Evolutionary conservation across 768 basidiomycete species (phyloP), one percentile per base, ranked within the genome.

Genomic region (button mushroom (Agaricus bisporus)): DNA sequence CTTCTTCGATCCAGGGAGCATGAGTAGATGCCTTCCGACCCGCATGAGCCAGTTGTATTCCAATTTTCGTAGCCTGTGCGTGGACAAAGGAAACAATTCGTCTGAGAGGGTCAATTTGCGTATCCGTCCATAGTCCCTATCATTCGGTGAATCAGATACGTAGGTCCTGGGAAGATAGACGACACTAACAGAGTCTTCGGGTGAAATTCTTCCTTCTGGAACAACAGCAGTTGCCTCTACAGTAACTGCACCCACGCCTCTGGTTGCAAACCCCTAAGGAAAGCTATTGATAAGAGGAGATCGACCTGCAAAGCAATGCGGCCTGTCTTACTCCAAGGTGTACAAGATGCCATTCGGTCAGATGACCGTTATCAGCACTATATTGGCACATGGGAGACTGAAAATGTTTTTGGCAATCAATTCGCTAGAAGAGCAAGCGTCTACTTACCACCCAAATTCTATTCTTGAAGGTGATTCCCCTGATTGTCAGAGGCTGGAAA

Each of bases 341-440:
- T 15, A 90, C 86, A 4, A 91, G 67, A 64, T 93, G 91, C 83
- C 85, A 91, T 57, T 91, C 86, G 1, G 89, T 90, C 3, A 83
- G 81, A 60, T 87, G 82, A 0, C 90, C 90, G 48, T 83, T 70
- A 42, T 86, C 78, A 8, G 82, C 74, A 54, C 83, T 86, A 69
- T 92, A 93, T 66, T 86, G 83, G 65, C 90, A 91, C 89, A 91
- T 91, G 2, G 86, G 87, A 10, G 86, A 71, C 83, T 84, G 56
- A 9, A 32, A 20, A 20, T 18, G 5, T 17, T 6, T 32, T 18
- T 12, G 46, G 6, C 29, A 32, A 20, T 35, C 8, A 11, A 17
- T 9, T 10, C 4, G 26, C 17, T 7, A 14, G 46, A 17, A 7
- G 15, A 15, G 32, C n/a, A 17, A 17, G 3, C 14, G 5, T 14